phyloP scores from a whole-genome alignment of 2,329 filamentous ascomycete genomes.

The Fusarium musae region DNA sequence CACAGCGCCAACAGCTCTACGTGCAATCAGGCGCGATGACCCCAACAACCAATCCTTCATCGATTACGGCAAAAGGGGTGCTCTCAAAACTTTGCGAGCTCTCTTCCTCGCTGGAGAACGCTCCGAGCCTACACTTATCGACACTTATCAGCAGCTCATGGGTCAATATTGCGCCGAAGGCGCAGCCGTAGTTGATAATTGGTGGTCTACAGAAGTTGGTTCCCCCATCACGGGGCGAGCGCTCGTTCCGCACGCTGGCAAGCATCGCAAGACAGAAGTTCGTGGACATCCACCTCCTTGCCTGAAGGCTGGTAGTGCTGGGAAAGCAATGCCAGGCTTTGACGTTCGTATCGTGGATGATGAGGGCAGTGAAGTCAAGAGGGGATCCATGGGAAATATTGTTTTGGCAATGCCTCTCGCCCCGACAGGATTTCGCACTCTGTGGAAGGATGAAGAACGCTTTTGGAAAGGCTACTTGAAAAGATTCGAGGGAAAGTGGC shows the following conservation, averaged over 20 bases:
- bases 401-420: conserved; percentile 85
- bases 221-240: conserved; percentile 68
- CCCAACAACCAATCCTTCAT: conserved; percentile 75
- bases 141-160: conserved; percentile 81
- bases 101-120: conserved; percentile 91
- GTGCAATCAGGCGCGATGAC: conserved; percentile 89
- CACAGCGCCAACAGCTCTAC: conserved; percentile 87
- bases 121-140: conserved; percentile 86
- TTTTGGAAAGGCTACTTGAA: conserved; percentile 89
- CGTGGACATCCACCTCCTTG: conserved; percentile 57
- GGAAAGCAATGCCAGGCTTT: conserved; percentile 91
- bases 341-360: conserved; percentile 89
- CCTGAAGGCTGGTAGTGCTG: conserved; percentile 86
- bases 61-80: conserved; percentile 72
- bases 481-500: conserved; percentile 82
- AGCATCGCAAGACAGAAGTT: conserved; percentile 58
- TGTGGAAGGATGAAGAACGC: conserved; percentile 87
- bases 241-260: conserved; percentile 67
- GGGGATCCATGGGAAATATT: conserved; percentile 88
- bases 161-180: conserved; percentile 70
- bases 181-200: conserved; percentile 68
- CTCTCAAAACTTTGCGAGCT: conserved; percentile 76
- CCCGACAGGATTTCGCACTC: conserved; percentile 84
- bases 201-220: conserved; percentile 70
- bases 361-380: conserved; percentile 75